Base-by-base conservation (phyloP, 2,329 filamentous ascomycete species). In the Aspergillus sp. region DNA sequence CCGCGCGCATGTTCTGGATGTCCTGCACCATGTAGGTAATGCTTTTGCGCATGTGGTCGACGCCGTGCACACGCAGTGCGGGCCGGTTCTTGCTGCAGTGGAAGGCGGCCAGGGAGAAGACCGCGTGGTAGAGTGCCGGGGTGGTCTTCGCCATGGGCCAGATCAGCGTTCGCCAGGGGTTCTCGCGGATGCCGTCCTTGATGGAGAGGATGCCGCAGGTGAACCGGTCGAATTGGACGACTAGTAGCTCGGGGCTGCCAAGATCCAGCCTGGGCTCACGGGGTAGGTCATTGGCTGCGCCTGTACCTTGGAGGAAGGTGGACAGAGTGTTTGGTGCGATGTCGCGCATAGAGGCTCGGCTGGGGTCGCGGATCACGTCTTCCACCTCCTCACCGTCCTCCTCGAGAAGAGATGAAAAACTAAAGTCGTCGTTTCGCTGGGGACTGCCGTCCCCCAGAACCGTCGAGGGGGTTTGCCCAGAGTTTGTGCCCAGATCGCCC, bases 171-270 rank as follows among this genome's bases (percentile, higher is more conserved):
- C 85, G 79, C 86, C 86, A 89, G 2, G 86, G 86, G 62, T 89
- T 89, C 60, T 89, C 86, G 1, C 77, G 81, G 6, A 79, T 77
- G 0, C 85, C 86, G 65, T 89, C 85, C 63, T 88, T 88, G 47
- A 89, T 78, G 0, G 86, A 89, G 17, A 89, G 73, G 45, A 89
- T 86, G 3, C 85, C 85, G 63, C 86, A 89, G 0, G 86, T 89
- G 51, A 85, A 74, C 57, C 77, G 79, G 61, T 87, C 82, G 61
- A 86, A 89, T 22, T 83, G 79, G 47, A 82, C 66, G 47, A 83
- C 79, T 19, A 88, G 71, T 74, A 83, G 82, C 57, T 88, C 85
- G 9, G 80, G 77, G 50, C 82, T 83, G 35, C 73, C 75, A 32
- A 74, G 65, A 50, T 74, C 69, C 24, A 84, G 68, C n/a, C 71